Evolutionary conservation across 495 filamentous ascomycete species (phyloP), one percentile per base, ranked within the genome.

Genomic region (Tuber calosporum): DNA sequence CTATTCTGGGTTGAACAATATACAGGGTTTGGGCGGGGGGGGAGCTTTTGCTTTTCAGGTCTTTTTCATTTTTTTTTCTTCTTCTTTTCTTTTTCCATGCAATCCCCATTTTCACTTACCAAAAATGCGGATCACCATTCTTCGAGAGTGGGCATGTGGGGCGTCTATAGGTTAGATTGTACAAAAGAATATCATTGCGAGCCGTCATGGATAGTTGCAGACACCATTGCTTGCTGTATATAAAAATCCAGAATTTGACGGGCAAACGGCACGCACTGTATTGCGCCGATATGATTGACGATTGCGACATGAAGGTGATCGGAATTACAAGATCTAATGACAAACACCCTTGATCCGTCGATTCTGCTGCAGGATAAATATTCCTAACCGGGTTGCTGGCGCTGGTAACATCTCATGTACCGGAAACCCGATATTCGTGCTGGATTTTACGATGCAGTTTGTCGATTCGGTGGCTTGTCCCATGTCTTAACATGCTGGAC

Each of bases 1-100:
- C 73, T 77, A 71, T 78, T 67, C 40, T 68, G 66, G 70, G 73
- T 73, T 73, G 34, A 20, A 62, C 70, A 53, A 67, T 45, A 73
- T 73, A 73, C 70, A 77, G 62, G 66, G 73, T 67, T 38, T 78
- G 34, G 68, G 48, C 13, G 66, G 69, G 70, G 74, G 66, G 69
- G 70, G 74, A 22, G 40, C 48, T 53, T 74, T 75, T 74, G 39
- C 30, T 66, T 75, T 76, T 58, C 42, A 72, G n/a, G n/a, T 19
- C 6, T 9, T 20, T 43, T 26, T 41, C 72, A 40, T 40, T 72
- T 72, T 41, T 67, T 34, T 67, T 53, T 67, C 68, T 45, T 8
- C 6, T 53, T 15, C 42, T 42, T 26, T 69, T 75, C 39, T 71
- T 71, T 34, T 69, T 62, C 41, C 40, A 48, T 70, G 36, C 26